These are phyloP conservation scores for Hibiscus syriacus DNA, from an alignment of 345 rosid species.

Conservation along the genomic window DNA sequence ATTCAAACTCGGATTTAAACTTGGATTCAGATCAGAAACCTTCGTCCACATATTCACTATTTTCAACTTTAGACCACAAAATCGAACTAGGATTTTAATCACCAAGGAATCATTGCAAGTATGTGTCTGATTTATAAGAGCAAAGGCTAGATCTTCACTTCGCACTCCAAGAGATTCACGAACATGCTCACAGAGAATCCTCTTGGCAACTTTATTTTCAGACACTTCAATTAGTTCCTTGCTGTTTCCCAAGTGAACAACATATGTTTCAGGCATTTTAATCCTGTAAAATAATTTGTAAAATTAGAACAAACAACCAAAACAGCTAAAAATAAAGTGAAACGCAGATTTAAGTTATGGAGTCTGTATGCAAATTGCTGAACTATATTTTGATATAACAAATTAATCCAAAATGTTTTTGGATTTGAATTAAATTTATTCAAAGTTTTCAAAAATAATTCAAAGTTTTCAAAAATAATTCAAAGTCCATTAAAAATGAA, in stretches of 20 bases:
- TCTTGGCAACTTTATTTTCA: conserved; percentile 71
- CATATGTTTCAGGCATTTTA: conserved; percentile 86
- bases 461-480: too few species aligned
- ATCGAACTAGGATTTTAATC: not conserved
- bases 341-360: not conserved
- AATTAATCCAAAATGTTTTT: too few species aligned
- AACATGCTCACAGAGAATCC: conserved; percentile 76
- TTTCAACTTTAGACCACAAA: not conserved
- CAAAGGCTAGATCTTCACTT: conserved; percentile 73
- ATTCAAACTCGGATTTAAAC: not conserved
- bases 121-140: conserved; percentile 37
- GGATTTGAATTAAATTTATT: too few species aligned
- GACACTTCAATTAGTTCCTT: conserved; percentile 92
- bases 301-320: conserved; percentile 1
- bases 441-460: too few species aligned
- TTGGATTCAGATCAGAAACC: not conserved
- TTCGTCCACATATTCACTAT: not conserved
- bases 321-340: not conserved
- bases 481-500: too few species aligned
- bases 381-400: too few species aligned
- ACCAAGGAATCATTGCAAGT: too few species aligned
- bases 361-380: too few species aligned
- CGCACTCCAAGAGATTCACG: conserved; percentile 77
- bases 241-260: conserved; percentile 92
- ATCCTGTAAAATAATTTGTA: conserved; percentile 47